These are phyloP conservation scores for Globisporangium uncinulatum DNA, from an alignment of 352 stramenopile genomes.

Conservation along the genomic window DNA sequence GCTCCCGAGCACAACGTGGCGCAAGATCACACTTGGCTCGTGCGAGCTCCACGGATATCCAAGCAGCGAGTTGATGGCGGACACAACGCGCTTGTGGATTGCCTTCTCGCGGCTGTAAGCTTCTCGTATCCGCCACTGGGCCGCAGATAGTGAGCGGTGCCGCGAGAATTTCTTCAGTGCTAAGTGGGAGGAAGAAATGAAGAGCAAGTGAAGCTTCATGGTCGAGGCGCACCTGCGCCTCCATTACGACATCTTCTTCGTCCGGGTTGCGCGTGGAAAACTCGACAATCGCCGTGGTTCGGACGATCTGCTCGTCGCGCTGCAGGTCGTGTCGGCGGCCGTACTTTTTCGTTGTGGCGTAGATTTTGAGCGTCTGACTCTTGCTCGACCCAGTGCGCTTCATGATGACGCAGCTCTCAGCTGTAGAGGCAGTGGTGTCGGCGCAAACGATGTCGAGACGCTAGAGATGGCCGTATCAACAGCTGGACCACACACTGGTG, in stretches of 20 bases:
- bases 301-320: constrained; percentile 26
- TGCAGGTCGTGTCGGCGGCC: constrained; percentile 29
- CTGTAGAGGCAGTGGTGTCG: too few species aligned
- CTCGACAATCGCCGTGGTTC: constrained; percentile 23
- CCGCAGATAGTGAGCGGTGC: background rate
- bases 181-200: too few species aligned
- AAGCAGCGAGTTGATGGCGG: constrained; percentile 19
- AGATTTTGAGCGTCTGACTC: constrained; percentile 21
- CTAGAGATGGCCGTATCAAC: too few species aligned
- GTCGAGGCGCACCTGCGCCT: constrained; percentile 23
- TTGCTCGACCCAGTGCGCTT: constrained; percentile 9
- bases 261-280: constrained; percentile 47
- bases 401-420: background rate
- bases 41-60: constrained; percentile 13
- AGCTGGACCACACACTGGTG: too few species aligned
- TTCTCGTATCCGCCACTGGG: constrained; percentile 36
- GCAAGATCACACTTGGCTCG: constrained; percentile 31
- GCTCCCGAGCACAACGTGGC: constrained; percentile 44
- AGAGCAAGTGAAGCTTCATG: background rate
- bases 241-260: constrained; percentile 41
- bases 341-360: constrained; percentile 31
- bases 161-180: background rate
- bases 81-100: constrained; percentile 15
- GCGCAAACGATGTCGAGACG: too few species aligned
- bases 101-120: constrained; percentile 25